A percentile compares a stretch with the other conserved stretches of the same genome.
Evolutionary conservation across 139 green algal genomes (phyloP).

Genomic region (Chlorella ohadii): DNA sequence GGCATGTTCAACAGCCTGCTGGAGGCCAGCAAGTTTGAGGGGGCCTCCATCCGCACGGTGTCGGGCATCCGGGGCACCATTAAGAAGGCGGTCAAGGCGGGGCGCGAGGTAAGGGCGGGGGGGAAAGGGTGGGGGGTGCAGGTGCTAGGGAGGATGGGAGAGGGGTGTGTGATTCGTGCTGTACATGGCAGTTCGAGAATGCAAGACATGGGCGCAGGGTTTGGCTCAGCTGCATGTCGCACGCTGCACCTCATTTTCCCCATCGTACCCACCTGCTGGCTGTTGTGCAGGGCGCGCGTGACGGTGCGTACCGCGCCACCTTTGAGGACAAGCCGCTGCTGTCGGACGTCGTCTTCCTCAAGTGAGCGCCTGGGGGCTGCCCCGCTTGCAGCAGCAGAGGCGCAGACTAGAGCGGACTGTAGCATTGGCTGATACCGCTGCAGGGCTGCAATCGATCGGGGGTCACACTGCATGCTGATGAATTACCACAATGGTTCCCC

Average conservation of each 20-base stretch:
- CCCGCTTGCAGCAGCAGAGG: no score
- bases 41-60: conserved; percentile 90
- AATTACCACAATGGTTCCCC: no score
- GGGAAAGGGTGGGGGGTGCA: background rate
- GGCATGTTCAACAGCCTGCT: conserved; percentile 94
- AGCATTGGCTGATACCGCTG: no score
- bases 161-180: background rate
- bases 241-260: background rate
- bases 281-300: conserved; percentile 59
- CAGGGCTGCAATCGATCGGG: no score
- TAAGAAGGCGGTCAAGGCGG: conserved; percentile 85
- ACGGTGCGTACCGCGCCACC: conserved; percentile 81
- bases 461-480: no score
- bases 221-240: no score
- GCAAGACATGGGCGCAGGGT: no score
- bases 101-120: conserved; percentile 17
- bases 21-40: conserved; percentile 90
- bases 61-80: conserved; percentile 95
- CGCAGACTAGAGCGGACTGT: no score
- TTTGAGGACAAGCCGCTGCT: conserved; percentile 98
- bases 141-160: background rate
- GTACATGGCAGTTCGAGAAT: no score
- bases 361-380: no score
- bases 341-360: conserved; percentile 92
- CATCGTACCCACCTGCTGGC: background rate